Percentiles rank a stretch among this genome's conserved stretches.
These are phyloP conservation scores for Pseudocercospora eumusae DNA, from an alignment of 2,329 filamentous ascomycete species.

Conservation along the genomic window DNA sequence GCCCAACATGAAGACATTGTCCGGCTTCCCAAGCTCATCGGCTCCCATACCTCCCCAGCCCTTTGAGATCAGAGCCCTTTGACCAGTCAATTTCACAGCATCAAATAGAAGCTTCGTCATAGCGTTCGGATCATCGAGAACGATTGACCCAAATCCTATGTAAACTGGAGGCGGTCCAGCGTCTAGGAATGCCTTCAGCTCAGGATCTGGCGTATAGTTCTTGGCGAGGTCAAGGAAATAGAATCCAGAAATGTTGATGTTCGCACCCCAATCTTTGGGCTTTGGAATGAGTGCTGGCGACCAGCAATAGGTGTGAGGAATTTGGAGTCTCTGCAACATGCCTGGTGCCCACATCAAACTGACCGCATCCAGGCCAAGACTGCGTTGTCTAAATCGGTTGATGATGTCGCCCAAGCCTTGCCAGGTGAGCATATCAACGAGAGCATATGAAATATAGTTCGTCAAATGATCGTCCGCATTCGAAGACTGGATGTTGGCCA, in stretches of 20 bases:
- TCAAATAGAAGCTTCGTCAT: constrained; percentile 73
- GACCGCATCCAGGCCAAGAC: constrained; percentile 73
- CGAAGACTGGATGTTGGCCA: constrained; percentile 76
- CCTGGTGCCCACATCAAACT: constrained; percentile 82
- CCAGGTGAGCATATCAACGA: constrained; percentile 92
- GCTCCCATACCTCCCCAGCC: constrained; percentile 56
- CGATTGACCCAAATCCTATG: constrained; percentile 81
- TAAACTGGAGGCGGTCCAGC: constrained; percentile 73
- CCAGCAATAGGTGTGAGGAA: constrained; percentile 94
- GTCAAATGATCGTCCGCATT: constrained; percentile 75
- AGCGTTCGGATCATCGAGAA: constrained; percentile 71
- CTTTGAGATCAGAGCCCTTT: constrained; percentile 56
- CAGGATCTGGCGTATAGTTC: constrained; percentile 65
- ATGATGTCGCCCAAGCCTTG: constrained; percentile 89
- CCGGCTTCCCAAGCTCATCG: constrained; percentile 42
- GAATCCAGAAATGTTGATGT: constrained; percentile 75
- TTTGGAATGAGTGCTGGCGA: constrained; percentile 78
- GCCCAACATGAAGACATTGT: constrained; percentile 54
- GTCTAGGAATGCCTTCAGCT: constrained; percentile 66
- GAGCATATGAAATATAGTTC: constrained; percentile 79
- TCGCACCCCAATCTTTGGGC: constrained; percentile 70
- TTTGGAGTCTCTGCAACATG: constrained; percentile 69
- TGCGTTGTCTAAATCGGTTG: constrained; percentile 77
- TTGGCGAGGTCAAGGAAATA: constrained; percentile 71
- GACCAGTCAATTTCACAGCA: constrained; percentile 58